Base-by-base conservation (phyloP, 2,329 filamentous ascomycete species). In the Talaromyces pinophilus region DNA sequence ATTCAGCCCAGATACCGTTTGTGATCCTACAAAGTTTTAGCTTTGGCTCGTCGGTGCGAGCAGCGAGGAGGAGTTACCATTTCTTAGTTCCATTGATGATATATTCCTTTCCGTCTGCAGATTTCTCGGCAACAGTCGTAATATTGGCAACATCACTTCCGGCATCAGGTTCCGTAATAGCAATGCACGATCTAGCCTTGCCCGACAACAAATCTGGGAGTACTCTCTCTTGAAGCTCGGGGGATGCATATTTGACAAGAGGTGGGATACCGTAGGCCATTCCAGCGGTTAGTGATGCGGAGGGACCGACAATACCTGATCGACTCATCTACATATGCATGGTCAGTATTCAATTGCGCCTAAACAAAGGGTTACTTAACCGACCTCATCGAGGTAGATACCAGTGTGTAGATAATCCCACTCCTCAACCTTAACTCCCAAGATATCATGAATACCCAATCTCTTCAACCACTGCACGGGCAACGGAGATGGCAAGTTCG, bases 81-180 rank as follows among this genome's bases (percentile, higher is more conserved):
- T 93, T 92, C 84, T 92, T 92, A 0, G 85, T 83, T n/a, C 90
- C 90, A 66, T 91, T 92, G 59, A 92, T 79, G 57, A 92, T 83
- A 73, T 90, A 93, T 71, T 86, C 80, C 74, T 87, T 88, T 11
- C 90, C 89, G 72, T 90, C 87, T 0, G 81, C 73, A 6, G 82
- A 85, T 75, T 87, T 88, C 3, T 77, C 80, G 1, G 90, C 90
- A 0, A 87, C 90, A 0, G 90, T 92, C 3, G 84, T 83, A 69
- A 92, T 90, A 71, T 89, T 90, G 6, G 89, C 88, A 1, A 93
- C 91, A 73, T 93, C 90, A 62, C 85, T 88, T 0, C 91, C 90
- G 0, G 90, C 90, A 62, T 87, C 87, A 0, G 91, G 91, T 74
- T 93, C 91, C 0, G 91, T 93, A 71, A 93, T 92, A 10, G 90